phyloP scores from a whole-genome alignment of 1,139 yeast species.

The Geotrichum europaeum region DNA sequence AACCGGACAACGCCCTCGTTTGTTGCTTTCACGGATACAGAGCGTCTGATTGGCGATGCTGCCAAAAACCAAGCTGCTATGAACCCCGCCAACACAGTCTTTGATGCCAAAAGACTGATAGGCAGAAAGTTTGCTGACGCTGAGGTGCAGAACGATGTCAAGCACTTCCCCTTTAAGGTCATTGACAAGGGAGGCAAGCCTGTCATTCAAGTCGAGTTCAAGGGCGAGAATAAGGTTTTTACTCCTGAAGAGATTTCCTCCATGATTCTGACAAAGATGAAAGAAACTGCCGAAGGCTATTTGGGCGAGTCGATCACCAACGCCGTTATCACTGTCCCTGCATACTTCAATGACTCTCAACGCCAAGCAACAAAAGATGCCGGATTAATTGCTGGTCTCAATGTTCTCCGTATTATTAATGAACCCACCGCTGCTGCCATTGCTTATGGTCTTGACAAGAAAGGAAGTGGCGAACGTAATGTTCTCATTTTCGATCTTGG shows the following conservation, averaged over 20 bases:
- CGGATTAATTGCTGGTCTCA: slow-evolving; percentile 92
- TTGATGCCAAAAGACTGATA: slow-evolving; percentile 94
- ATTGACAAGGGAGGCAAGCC: slow-evolving; percentile 83
- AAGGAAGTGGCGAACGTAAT: slow-evolving; percentile 77
- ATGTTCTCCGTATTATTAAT: slow-evolving; percentile 89
- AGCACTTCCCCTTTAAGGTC: slow-evolving; percentile 96
- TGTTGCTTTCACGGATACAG: slow-evolving; percentile 94
- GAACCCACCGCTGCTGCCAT: slow-evolving; percentile 98
- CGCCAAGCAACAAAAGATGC: slow-evolving; percentile 98
- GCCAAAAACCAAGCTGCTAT: slow-evolving; percentile 98
- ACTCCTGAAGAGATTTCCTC: slow-evolving; percentile 96
- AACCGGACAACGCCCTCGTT: slow-evolving; percentile 97
- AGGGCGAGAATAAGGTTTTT: slow-evolving; percentile 88
- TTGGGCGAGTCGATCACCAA: slow-evolving; percentile 79
- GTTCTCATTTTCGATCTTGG: slow-evolving; percentile 93
- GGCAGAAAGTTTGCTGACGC: slow-evolving; percentile 88
- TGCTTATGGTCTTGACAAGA: slow-evolving; percentile 96
- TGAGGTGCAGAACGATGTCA: slow-evolving; percentile 86
- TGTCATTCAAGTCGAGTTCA: slow-evolving; percentile 83
- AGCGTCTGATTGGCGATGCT: slow-evolving; percentile 97
- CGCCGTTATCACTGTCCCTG: slow-evolving; percentile 93
- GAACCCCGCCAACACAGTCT: slow-evolving; percentile 93
- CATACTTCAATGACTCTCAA: slow-evolving; percentile 93
- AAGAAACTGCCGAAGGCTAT: slow-evolving; percentile 90
- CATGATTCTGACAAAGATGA: slow-evolving; percentile 92